Evolutionary conservation across 1,284 basidiomycete genomes (phyloP), one percentile per base, ranked within the genome.

Genomic region (Microbotryum saponariae): DNA sequence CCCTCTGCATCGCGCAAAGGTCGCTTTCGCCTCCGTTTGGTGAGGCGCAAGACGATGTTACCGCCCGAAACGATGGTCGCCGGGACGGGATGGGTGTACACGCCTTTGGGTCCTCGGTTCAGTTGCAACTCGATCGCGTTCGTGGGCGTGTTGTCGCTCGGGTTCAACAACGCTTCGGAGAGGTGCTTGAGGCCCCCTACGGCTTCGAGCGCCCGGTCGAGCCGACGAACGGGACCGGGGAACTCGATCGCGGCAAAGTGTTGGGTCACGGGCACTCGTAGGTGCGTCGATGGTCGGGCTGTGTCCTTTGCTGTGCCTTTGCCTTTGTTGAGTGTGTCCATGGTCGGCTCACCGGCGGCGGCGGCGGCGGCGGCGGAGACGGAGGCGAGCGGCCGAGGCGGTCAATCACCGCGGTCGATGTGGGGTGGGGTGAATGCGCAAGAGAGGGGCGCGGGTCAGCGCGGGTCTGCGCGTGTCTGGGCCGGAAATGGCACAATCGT

Each of bases 21-120:
- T 51, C 51, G 61, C 58, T 72, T 75, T 44, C 74, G 67, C 68
- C 81, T 82, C 55, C 85, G 78, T 75, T 86, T 88, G 25, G 83
- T 84, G 14, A 94, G 79, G 74, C 86, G 91, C 54, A 96, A 75
- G 10, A 96, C 74, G 21, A 97, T 79, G 67, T 89, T 91, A 71
- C 84, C 86, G 51, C 86, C 86, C 4, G 79, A 75, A 33, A 87
- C 83, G 8, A 89, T 79, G 66, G 88, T 84, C 2, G 91, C 91
- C 3, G 85, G 82, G 6, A 94, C 79, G 1, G 89, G 89, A 73
- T 92, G 89, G 1, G 85, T 81, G 70, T 87, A 89, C 2, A 85
- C 82, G 61, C 88, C 85, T 2, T 80, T 82, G 2, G 85, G 82
- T 42, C 37, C 37, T 6, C 37, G 37, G 59, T 85, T 81, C 59